Evolutionary conservation across 371 early-diverging fungal species (phyloP), one percentile per base, ranked within the genome.

Genomic region (Coemansia sp.): DNA sequence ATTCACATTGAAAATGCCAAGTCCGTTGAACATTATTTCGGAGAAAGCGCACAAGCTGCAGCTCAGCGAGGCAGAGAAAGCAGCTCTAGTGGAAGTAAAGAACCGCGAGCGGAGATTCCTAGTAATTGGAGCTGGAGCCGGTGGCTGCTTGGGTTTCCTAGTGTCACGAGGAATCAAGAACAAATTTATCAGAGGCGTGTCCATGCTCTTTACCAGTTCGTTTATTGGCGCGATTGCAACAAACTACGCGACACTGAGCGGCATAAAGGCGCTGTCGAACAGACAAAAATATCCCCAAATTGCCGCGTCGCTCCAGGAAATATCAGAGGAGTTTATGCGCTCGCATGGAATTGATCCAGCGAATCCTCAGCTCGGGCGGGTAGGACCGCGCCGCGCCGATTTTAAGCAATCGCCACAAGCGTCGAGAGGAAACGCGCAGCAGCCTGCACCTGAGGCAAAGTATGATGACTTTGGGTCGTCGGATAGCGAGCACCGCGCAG

Each of bases 221-320:
- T 58, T 58, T 42, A 7, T 39, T 11, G 40, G 40, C 11, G 10
- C 22, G 39, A 6, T 42, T 10, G 18, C 40, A 21, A 10, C 21
- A 7, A 37, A 58, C 40, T 58, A 40, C 42, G 22, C 58, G 13
- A 11, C 40, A 0, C 5, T 58, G 11, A 39, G 11, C 7, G 39
- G 52, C 53, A 39, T 62, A n/a, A 29, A 27, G 4, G 53, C 34
- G 40, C 22, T 62, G 22, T 62, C 64, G 24, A 53, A 75, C 48
- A 22, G 45, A 40, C 14, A 31, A 54, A 66, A 67, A 40, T 75
- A 75, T 58, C 76, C 76, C 16, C 58, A 67, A 37, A 75, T 75
- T 29, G 51, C 47, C 14, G 71, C 71, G 1, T 61, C 71, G 1
- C 67, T 75, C 57, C 48, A 27, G 1, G 75, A 74, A 27, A 66